Base-by-base conservation (phyloP, 139 green algal species). In the Volvox africanus region DNA sequence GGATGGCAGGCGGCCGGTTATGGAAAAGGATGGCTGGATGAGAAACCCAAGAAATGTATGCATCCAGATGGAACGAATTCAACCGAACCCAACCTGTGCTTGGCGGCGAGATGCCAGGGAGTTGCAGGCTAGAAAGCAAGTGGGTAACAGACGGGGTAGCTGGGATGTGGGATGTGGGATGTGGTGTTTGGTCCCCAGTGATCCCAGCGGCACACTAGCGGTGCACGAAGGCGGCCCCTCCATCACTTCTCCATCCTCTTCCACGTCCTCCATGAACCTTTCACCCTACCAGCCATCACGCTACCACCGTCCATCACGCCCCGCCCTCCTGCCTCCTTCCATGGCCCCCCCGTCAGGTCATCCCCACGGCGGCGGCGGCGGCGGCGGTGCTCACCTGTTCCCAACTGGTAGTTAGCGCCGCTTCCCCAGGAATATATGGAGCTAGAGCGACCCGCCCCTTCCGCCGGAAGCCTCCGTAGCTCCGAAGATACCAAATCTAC, bases 361-460 rank as follows among this genome's bases (percentile, higher is more conserved):
- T 32, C 71, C 71, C 6, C 71, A 14, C 71, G 14, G 13, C 32
- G 32, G 32, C 21, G 14, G 19, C 11, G 2, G 16, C 71, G 14
- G 13, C 32, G 32, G 32, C 21, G 14, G 19, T 9, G 2, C 68
- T 36, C 91, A 84, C 97, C 97, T 62, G 97, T 99, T 33, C 98
- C 98, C 36, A 99, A 94, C 92, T 98, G 96, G 87, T 98, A 99
- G 95, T 99, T 99, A 73, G 94, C 94, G 12, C 98, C 98, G 88
- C 94, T 97, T 90, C 98, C 98, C 97, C 97, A 99, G 26, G n/a
- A 33, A 50, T 71, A 55, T 28, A 83, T 35, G 21, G 87, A 84
- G 26, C 30, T 36, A 79, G 73, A 67, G 44, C 36, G 26, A 78
- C 68, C 69, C 50, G 83, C 28, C 65, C 28, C 78, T 19, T 26